phyloP scores from a whole-genome alignment of 1,284 basidiomycete species.

The Boletus semigastroideus region DNA sequence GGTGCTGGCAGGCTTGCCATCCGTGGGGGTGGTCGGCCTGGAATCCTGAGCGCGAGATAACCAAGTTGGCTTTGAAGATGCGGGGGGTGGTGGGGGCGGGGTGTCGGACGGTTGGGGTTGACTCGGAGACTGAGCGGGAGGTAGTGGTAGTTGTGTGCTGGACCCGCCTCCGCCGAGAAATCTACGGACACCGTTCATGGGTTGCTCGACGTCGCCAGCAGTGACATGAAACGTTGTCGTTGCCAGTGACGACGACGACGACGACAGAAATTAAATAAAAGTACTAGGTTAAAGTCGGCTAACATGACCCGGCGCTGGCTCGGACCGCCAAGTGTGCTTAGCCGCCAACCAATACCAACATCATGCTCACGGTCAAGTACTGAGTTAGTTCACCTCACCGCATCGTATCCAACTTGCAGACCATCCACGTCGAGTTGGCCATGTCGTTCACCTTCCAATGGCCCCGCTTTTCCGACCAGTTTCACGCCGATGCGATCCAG shows the following conservation, averaged over 20 bases:
- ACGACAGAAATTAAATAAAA: not conserved
- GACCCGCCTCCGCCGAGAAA: constrained; percentile 51
- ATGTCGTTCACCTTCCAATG: constrained; percentile 99
- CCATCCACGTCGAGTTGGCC: constrained; percentile 10
- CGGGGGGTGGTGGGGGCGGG: constrained; percentile 13
- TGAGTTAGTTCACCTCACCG: constrained; percentile 7
- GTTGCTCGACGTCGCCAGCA: constrained; percentile 16
- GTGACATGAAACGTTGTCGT: constrained; percentile 25
- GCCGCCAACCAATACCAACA: constrained; percentile 1
- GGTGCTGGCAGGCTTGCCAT: constrained; percentile 33
- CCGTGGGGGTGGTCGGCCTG: constrained; percentile 25
- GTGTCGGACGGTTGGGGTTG: constrained; percentile 19
- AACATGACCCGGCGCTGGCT: not conserved
- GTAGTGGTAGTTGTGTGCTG: constrained; percentile 24
- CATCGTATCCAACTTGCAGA: constrained; percentile 7
- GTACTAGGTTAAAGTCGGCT: constrained; percentile 1
- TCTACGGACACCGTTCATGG: constrained; percentile 74
- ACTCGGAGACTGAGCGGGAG: constrained; percentile 16
- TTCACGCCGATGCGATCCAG: constrained; percentile 89
- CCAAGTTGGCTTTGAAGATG: constrained; percentile 42
- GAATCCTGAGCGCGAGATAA: constrained; percentile 38
- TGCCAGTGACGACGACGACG: constrained; percentile 1
- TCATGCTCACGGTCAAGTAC: constrained; percentile 19
- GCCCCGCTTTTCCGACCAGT: constrained; percentile 95
- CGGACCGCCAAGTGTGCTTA: no score